Conservation (phyloP, 345 rosid species). For the Bruguiera sexangula region DNA sequence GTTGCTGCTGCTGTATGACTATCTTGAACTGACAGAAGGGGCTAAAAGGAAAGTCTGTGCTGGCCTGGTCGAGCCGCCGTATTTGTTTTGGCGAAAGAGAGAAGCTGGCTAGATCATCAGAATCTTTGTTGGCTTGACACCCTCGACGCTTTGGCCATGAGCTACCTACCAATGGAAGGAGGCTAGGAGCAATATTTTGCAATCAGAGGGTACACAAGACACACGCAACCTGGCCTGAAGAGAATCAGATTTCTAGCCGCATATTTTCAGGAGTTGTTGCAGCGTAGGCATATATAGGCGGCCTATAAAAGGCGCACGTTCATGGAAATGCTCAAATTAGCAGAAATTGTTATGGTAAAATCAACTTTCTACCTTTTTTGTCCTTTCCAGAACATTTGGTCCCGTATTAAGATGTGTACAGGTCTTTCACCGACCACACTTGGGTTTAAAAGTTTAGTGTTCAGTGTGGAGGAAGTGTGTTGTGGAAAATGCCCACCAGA, state of each 20-base stretch:
- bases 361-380: too few relatives aligned
- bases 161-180: not conserved
- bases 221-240: not conserved
- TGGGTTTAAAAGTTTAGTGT: slow-evolving; percentile 3
- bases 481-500: too few relatives aligned
- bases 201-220: not conserved
- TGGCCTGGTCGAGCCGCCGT: not conserved
- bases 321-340: slow-evolving; percentile 15
- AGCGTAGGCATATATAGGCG: slow-evolving; percentile 7
- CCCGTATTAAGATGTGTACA: slow-evolving; percentile 17
- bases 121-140: not conserved
- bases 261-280: slow-evolving; percentile 19
- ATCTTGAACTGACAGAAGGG: not conserved
- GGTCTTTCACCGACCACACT: not conserved
- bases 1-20: not conserved
- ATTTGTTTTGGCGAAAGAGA: not conserved
- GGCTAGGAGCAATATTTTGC: not conserved
- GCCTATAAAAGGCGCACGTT: slow-evolving; percentile 22
- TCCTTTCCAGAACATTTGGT: slow-evolving; percentile 4
- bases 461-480: not conserved
- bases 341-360: too few relatives aligned
- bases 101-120: not conserved
- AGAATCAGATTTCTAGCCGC: slow-evolving; percentile 5
- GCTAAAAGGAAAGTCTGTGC: not conserved
- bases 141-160: not conserved